Conservation (phyloP, 2,329 filamentous ascomycete genomes). For the Venturia oleaginea region DNA sequence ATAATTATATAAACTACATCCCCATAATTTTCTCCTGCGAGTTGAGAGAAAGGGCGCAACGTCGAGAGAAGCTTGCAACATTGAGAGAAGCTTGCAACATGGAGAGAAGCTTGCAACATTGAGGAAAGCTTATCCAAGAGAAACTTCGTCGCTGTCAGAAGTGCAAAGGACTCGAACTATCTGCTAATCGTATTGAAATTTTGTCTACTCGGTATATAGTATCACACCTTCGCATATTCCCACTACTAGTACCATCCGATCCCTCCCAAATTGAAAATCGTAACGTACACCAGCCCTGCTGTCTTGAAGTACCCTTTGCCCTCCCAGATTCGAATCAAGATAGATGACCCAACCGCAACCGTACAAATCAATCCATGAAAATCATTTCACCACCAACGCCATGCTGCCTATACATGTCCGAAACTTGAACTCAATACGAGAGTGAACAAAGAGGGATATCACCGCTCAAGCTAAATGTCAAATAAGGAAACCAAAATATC, state of each 20-base stretch:
- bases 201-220: not conserved
- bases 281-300: not conserved
- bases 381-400: slow-evolving; percentile 4
- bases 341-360: not conserved
- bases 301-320: not conserved
- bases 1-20: no score
- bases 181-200: not conserved
- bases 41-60: no score
- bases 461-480: slow-evolving; percentile 5
- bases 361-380: slow-evolving; percentile 1
- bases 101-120: no score
- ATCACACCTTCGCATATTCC: not conserved
- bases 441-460: slow-evolving; percentile 1
- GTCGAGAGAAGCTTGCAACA: no score
- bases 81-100: no score
- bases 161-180: not conserved
- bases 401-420: slow-evolving; percentile 3
- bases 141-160: no score
- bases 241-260: not conserved
- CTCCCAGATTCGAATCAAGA: not conserved
- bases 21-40: no score
- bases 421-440: not conserved
- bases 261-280: not conserved
- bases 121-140: no score
- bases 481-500: not conserved